Base-by-base conservation (phyloP, 2,329 filamentous ascomycete species). In the Alternaria metachromatica region DNA sequence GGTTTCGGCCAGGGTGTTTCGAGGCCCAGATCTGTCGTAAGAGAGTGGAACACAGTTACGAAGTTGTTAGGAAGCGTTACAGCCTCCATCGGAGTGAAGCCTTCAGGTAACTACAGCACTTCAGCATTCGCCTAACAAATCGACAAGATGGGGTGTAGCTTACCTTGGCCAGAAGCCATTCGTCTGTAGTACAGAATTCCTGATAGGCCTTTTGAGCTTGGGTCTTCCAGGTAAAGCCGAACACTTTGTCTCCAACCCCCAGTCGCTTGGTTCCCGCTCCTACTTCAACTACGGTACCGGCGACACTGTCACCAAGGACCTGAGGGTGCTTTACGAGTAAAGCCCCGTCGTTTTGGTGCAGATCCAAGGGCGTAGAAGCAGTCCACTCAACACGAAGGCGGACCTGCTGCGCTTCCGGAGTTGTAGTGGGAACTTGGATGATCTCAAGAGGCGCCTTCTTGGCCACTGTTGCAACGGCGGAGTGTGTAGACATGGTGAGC, bases 281-380 rank as follows among this genome's bases (percentile, higher is more conserved):
- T 5, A 86, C 74, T 50, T 85, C 81, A 3, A 86, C 82, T 12
- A 90, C 84, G 1, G 80, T 82, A 3, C 88, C 88, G 5, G 83
- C 86, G 4, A 82, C 78, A 21, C 84, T 82, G 58, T 84, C 83
- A 33, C 87, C 87, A 10, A 87, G 79, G 6, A 86, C 77, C 64
- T 83, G 80, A 0, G 87, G 87, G 23, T 83, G 77, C 26, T 80
- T 70, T 11, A 88, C 81, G 12, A 89, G 73, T 0, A 90, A 79
- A 0, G 86, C 87, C 37, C 88, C 87, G 68, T 89, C 87, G 48
- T 87, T 86, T 62, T 87, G 84, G 76, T 90, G 88, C 6, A 90
- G 79, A 68, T 90, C 87, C 0, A 90, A 79, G 0, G 88, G 88
- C 1, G 86, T 87, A 1, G 87, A 88, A 3, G 87, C 84, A 2